phyloP scores from a whole-genome alignment of 2,329 filamentous ascomycete genomes.

The Cladosporium austrohemisphaericum region DNA sequence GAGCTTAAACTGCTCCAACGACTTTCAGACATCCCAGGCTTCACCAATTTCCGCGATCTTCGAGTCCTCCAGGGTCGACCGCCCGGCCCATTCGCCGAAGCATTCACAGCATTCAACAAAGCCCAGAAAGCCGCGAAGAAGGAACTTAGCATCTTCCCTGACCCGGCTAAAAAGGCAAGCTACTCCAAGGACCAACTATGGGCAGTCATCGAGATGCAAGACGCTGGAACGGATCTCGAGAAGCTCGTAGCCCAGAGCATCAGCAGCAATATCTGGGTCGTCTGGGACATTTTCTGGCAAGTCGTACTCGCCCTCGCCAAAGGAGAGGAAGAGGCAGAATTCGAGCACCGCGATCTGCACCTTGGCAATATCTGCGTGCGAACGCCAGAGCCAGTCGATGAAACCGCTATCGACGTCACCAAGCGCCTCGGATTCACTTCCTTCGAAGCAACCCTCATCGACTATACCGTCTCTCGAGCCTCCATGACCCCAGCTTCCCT shows the following conservation, averaged over 20 bases:
- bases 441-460: constrained; percentile 62
- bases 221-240: constrained; percentile 58
- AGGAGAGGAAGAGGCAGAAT: constrained; percentile 57
- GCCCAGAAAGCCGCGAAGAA: constrained; percentile 38
- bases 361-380: constrained; percentile 62
- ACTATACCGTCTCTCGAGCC: constrained; percentile 65
- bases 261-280: constrained; percentile 39
- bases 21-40: constrained; percentile 58
- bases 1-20: constrained; percentile 54
- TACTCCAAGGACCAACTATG: constrained; percentile 57
- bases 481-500: constrained; percentile 36
- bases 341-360: constrained; percentile 65
- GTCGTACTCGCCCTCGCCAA: constrained; percentile 59
- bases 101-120: constrained; percentile 46
- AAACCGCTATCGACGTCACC: constrained; percentile 23
- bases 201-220: constrained; percentile 64
- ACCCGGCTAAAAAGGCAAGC: constrained; percentile 51
- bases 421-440: constrained; percentile 50
- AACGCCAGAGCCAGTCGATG: neutral
- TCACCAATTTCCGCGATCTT: constrained; percentile 59
- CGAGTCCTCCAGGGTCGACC: constrained; percentile 57
- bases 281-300: constrained; percentile 65
- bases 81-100: constrained; percentile 46
- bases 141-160: constrained; percentile 49
- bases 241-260: constrained; percentile 30